These are phyloP conservation scores for Stevia rebaudiana DNA, from an alignment of 140 eudicot genomes.

Conservation along the genomic window DNA sequence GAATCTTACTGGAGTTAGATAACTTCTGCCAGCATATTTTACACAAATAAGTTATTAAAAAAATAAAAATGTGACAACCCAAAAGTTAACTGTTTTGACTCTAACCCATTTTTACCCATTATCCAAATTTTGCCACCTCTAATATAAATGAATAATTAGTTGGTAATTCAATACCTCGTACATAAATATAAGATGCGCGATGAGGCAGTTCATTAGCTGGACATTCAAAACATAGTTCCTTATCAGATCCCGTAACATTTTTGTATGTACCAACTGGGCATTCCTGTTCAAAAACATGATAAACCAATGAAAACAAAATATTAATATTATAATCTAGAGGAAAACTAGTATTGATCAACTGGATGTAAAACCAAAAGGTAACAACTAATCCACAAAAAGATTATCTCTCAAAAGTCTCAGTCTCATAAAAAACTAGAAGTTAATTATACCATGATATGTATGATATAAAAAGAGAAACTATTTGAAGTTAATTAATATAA, in stretches of 20 bases:
- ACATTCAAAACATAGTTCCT: slow-evolving; percentile 58
- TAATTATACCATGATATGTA: neutral
- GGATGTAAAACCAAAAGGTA: slow-evolving; percentile 2
- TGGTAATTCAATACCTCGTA: slow-evolving; percentile 58
- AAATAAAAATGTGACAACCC: neutral
- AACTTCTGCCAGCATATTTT: neutral
- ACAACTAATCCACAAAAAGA: neutral
- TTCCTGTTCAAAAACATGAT: slow-evolving; percentile 47
- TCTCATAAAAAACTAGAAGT: neutral
- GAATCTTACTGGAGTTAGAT: neutral
- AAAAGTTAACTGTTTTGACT: neutral
- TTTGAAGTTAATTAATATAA: neutral
- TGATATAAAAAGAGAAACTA: neutral
- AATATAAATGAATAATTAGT: slow-evolving; percentile 4
- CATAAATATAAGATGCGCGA: slow-evolving; percentile 61
- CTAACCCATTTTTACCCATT: neutral
- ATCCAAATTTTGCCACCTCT: neutral
- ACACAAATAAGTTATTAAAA: neutral
- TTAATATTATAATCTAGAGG: slow-evolving; percentile 2
- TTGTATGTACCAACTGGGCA: slow-evolving; percentile 91
- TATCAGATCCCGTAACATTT: slow-evolving; percentile 82
- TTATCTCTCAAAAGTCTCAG: neutral
- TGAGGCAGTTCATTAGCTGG: slow-evolving; percentile 78
- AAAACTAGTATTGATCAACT: slow-evolving; percentile 1
- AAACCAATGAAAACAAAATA: neutral